Base-by-base conservation (phyloP, 352 stramenopile genomes). In the Elongisporangium senticosum region DNA sequence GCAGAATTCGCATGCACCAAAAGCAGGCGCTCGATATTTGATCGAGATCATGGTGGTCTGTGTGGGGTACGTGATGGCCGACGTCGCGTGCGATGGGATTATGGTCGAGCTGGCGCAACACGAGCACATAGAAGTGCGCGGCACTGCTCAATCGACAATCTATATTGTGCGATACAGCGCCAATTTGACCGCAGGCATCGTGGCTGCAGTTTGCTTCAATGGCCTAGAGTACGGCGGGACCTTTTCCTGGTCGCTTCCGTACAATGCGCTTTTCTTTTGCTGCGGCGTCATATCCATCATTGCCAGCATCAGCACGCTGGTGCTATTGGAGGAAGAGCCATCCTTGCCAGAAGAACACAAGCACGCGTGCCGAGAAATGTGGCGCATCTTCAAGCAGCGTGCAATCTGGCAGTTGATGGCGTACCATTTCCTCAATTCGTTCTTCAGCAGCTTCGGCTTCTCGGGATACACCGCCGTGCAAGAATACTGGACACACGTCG, bases 41-140 rank as follows among this genome's bases (percentile, higher is more conserved):
- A 50, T 90, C 10, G 62, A 79, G n/a, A 66, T 89, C 23, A 70
- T 84, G 51, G 49, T 89, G 0, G 78, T 86, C 15, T 83, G 75
- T 21, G 62, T 87, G 0, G 77, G 75, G 28, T 86, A 87, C 53
- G 78, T 89, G 23, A 86, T 89, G 55, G 76, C 78, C 2, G 82
- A 87, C 52, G 77, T 89, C 17, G 74, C 77, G 2, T 84, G 72
- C 23, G 79, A 91, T 50, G 79, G 74, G 3, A 67, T 89, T 52
- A 84, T 91, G 69, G 77, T 89, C 53, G 79, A 88, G 39, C 71
- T 87, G 39, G 79, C 82, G 21, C 82, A 89, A 61, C 72, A 84
- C 48, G 79, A 91, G 49, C 75, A 79, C 17, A 79, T 88, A 8
- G 75, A 86, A 21, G 63, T 77, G 21, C 79, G 82, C 53, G 82